Evolutionary conservation across 1,284 basidiomycete genomes (phyloP).

Genomic region (Gomphus bonarii): DNA sequence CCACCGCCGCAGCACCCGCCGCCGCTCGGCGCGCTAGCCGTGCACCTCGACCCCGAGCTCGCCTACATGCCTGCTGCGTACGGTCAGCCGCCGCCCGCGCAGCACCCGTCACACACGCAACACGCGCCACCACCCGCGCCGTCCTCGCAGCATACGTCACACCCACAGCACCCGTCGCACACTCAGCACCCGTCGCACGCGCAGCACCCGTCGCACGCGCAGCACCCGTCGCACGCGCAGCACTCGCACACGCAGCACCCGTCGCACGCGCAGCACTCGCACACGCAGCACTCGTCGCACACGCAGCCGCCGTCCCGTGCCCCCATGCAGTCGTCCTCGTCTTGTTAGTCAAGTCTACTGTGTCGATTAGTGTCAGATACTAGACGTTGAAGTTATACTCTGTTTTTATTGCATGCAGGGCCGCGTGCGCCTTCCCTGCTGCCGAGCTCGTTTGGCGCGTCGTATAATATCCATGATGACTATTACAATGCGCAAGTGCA

Average conservation of each 20-base stretch:
- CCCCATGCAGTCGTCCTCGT: conserved; percentile 10
- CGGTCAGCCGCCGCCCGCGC: neutral
- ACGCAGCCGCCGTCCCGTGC: conserved; percentile 1
- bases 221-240: neutral
- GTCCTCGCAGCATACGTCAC: neutral
- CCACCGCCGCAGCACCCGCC: neutral
- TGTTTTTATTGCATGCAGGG: conserved; percentile 12
- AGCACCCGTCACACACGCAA: no score
- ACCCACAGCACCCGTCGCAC: no score
- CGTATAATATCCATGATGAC: conserved; percentile 12
- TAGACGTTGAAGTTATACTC: conserved; percentile 13
- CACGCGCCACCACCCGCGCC: conserved; percentile 2
- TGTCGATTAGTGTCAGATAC: conserved; percentile 12
- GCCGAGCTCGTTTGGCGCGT: conserved; percentile 11
- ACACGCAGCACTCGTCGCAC: conserved; percentile 1
- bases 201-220: no score
- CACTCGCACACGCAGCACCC: no score
- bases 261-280: neutral
- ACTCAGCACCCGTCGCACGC: neutral
- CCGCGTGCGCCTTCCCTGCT: conserved; percentile 13
- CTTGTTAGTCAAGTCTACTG: conserved; percentile 13
- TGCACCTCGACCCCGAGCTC: conserved; percentile 4
- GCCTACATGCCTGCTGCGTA: conserved; percentile 3
- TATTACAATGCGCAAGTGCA: conserved; percentile 8
- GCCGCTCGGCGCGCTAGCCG: neutral